Conservation (phyloP, 2,329 filamentous ascomycete genomes). For the Harringtonia lauricola region DNA sequence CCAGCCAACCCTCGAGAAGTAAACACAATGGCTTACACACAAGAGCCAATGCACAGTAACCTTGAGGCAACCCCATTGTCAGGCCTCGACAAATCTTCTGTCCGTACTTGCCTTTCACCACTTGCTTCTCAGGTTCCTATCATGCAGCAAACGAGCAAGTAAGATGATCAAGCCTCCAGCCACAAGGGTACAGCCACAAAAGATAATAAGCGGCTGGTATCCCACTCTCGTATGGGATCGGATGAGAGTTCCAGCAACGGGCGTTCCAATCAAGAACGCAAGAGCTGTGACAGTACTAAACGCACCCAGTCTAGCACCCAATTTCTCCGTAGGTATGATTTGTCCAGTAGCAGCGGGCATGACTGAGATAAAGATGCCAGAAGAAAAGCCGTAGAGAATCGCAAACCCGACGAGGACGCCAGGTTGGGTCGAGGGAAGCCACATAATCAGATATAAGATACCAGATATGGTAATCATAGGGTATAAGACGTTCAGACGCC, state of each 20-base stretch:
- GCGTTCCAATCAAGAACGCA: neutral
- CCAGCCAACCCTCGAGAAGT: too few relatives aligned
- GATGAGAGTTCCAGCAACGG: neutral
- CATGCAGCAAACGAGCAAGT: neutral
- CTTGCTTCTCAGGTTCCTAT: neutral
- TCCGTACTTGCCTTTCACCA: neutral
- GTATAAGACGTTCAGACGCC: neutral
- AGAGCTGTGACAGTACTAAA: neutral
- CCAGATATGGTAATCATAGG: neutral
- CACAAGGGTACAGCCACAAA: neutral
- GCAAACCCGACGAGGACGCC: neutral
- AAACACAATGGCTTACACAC: too few relatives aligned
- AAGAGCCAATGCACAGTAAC: too few relatives aligned
- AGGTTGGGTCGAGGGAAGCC: neutral
- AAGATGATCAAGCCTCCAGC: neutral
- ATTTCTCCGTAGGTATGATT: neutral
- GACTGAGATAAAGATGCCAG: neutral
- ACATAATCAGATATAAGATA: neutral
- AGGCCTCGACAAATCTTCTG: too few relatives aligned
- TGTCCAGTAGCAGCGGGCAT: neutral
- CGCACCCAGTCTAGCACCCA: neutral
- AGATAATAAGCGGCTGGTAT: neutral
- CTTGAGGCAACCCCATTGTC: too few relatives aligned
- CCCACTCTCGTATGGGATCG: neutral
- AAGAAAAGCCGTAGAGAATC: neutral